Evolutionary conservation across 768 basidiomycete species (phyloP), one percentile per base, ranked within the genome.

Genomic region (Sarcodon sp.): DNA sequence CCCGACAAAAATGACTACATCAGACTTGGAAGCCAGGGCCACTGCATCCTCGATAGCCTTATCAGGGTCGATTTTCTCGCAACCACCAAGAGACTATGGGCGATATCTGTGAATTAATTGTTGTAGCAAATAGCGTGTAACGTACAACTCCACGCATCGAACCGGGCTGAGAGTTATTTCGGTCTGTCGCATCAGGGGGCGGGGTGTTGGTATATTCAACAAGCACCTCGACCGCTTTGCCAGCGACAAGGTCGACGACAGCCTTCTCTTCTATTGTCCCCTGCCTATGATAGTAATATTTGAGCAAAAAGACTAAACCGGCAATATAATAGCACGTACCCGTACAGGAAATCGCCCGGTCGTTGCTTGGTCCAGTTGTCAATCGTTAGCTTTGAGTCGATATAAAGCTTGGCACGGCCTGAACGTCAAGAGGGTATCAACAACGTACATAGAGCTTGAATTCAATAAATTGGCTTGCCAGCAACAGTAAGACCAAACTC

Each of bases 311-410:
- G 34, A 43, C 21, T 12, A 32, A 4, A 34, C 3, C 16, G 32
- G 7, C 43, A 34, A 12, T 6, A 27, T 6, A 9, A n/a, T 11
- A 44, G 16, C 15, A 59, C 70, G n/a, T 50, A 75, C 72, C 77
- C 78, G 53, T 82, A 82, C 62, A 80, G 83, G 64, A 81, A 78
- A 51, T 82, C 80, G 0, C 82, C 80, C 0, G 74, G 75, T 2
- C 69, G 69, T 60, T 83, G 81, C 53, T 75, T 74, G 7, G 76
- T 80, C 73, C 80, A 83, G 56, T 85, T 84, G 57, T 86, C 82
- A 43, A 86, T 76, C 13, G 72, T 65, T 47, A 82, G 58, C 54
- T 75, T 59, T 8, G 71, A 76, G 43, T 82, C 57, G 31, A 87
- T 60, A 64, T 70, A 86, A 1, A 88, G 63, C 61, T 80, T 80